A percentile compares a stretch with the other conserved stretches of the same genome.
Evolutionary conservation across 2,329 filamentous ascomycete species (phyloP).

Genomic region (Ophiostoma populinum): DNA sequence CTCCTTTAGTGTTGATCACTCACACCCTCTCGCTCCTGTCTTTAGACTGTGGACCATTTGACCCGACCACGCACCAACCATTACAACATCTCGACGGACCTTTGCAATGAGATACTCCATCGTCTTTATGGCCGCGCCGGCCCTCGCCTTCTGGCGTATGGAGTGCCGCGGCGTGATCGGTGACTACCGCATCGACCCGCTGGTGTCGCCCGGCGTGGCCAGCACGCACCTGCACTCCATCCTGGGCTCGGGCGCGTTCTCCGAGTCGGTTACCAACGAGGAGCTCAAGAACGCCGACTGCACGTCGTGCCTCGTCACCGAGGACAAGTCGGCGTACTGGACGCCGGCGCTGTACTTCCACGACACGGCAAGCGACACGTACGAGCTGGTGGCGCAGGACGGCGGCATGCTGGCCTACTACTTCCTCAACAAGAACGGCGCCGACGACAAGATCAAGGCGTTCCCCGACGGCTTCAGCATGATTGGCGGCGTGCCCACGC

Average conservation of each 20-base stretch:
- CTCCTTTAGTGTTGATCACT: too few relatives aligned
- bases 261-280: conserved; percentile 34
- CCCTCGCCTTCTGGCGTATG: conserved; percentile 70
- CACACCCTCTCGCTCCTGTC: too few relatives aligned
- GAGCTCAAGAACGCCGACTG: conserved; percentile 47
- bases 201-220: conserved; percentile 43
- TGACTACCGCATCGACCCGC: conserved; percentile 58
- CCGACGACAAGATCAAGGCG: conserved; percentile 36
- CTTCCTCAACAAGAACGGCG: conserved; percentile 44
- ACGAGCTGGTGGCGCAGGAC: conserved; percentile 52
- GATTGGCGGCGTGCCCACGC: conserved; percentile 55
- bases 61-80: too few relatives aligned
- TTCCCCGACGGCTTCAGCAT: conserved; percentile 69
- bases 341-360: conserved; percentile 63
- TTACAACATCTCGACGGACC: too few relatives aligned
- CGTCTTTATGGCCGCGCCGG: conserved; percentile 8
- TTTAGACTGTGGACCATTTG: too few relatives aligned
- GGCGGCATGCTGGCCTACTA: conserved; percentile 90
- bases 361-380: conserved; percentile 43
- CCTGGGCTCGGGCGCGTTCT: conserved; percentile 56
- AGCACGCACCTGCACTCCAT: conserved; percentile 57
- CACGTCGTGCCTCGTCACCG: conserved; percentile 61
- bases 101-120: neutral
- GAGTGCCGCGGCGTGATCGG: conserved; percentile 58
- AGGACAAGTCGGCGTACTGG: conserved; percentile 87